Conservation (phyloP, 2,329 filamentous ascomycete species). For the Coleophoma eucalyptorum region DNA sequence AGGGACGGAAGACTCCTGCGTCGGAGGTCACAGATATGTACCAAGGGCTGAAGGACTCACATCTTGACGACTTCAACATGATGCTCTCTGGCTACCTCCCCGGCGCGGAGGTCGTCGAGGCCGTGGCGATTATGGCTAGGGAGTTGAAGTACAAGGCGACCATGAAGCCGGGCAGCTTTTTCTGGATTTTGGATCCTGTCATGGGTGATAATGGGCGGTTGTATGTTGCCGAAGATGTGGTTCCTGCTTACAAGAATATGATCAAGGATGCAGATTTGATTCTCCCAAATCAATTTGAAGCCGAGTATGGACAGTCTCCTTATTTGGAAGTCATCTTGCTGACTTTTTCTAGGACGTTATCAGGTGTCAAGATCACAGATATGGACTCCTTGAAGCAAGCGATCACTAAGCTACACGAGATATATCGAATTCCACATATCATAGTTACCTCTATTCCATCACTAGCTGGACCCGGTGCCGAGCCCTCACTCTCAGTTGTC, state of each 20-base stretch:
- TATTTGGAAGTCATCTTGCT: slow-evolving; percentile 4
- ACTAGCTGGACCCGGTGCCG: slow-evolving; percentile 51
- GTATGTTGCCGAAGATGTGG: slow-evolving; percentile 88
- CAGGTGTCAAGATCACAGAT: slow-evolving; percentile 77
- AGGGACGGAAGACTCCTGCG: slow-evolving; percentile 77
- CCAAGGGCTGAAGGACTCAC: slow-evolving; percentile 75
- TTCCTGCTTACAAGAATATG: slow-evolving; percentile 82
- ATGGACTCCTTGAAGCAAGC: slow-evolving; percentile 69
- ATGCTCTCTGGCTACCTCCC: slow-evolving; percentile 95
- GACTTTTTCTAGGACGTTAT: slow-evolving; percentile 60
- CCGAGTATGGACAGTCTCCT: slow-evolving; percentile 60
- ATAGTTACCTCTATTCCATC: slow-evolving; percentile 82
- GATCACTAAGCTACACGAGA: slow-evolving; percentile 72
- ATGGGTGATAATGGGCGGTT: slow-evolving; percentile 95
- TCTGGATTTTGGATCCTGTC: slow-evolving; percentile 96
- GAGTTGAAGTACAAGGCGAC: slow-evolving; percentile 69
- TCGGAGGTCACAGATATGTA: slow-evolving; percentile 83
- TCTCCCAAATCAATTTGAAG: slow-evolving; percentile 94
- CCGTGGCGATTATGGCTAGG: slow-evolving; percentile 78
- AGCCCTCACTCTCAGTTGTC: slow-evolving; percentile 62
- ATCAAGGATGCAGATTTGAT: slow-evolving; percentile 84
- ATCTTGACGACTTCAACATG: slow-evolving; percentile 87
- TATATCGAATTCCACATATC: slow-evolving; percentile 77
- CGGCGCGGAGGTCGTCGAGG: slow-evolving; percentile 76
- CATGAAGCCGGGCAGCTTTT: slow-evolving; percentile 71